phyloP scores from a whole-genome alignment of 352 stramenopile genomes.

The Pythium folliculosum region DNA sequence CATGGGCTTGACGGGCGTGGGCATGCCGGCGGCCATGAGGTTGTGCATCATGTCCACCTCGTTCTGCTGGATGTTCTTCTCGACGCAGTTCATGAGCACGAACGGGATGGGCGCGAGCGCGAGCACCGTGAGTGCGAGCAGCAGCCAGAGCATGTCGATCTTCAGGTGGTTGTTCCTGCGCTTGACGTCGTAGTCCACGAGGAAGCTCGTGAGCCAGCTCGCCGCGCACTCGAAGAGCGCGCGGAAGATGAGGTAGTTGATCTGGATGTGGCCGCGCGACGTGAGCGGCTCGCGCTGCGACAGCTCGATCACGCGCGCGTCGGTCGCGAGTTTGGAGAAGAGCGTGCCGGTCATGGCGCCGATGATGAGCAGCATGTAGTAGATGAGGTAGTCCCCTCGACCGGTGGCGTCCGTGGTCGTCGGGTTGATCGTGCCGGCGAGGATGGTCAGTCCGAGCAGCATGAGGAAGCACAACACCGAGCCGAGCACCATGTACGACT shows the following conservation, averaged over 20 bases:
- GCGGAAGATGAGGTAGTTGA: conserved; percentile 74
- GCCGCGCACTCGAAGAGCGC: conserved; percentile 48
- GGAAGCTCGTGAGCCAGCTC: conserved; percentile 47
- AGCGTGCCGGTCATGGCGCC: conserved; percentile 79
- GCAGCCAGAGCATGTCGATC: conserved; percentile 54
- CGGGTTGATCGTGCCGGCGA: conserved; percentile 56
- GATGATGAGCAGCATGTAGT: conserved; percentile 70
- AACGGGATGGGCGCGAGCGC: conserved; percentile 64
- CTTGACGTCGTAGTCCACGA: conserved; percentile 46
- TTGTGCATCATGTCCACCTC: conserved; percentile 32
- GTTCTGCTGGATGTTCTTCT: conserved; percentile 43
- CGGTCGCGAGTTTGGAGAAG: conserved; percentile 82
- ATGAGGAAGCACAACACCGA: conserved; percentile 55
- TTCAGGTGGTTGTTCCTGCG: conserved; percentile 50
- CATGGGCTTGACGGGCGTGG: conserved; percentile 16
- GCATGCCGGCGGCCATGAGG: conserved; percentile 24
- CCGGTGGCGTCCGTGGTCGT: conserved; percentile 35
- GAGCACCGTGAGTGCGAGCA: conserved; percentile 50
- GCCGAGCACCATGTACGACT: conserved; percentile 91
- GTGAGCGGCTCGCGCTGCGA: conserved; percentile 76
- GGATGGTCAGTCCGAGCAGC: conserved; percentile 38
- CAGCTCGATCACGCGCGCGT: conserved; percentile 81
- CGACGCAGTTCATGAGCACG: conserved; percentile 58
- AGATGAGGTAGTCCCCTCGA: conserved; percentile 42
- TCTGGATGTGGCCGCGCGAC: conserved; percentile 70